Evolutionary conservation across 345 rosid species (phyloP), one percentile per base, ranked within the genome.

Genomic region (Pistacia vera): DNA sequence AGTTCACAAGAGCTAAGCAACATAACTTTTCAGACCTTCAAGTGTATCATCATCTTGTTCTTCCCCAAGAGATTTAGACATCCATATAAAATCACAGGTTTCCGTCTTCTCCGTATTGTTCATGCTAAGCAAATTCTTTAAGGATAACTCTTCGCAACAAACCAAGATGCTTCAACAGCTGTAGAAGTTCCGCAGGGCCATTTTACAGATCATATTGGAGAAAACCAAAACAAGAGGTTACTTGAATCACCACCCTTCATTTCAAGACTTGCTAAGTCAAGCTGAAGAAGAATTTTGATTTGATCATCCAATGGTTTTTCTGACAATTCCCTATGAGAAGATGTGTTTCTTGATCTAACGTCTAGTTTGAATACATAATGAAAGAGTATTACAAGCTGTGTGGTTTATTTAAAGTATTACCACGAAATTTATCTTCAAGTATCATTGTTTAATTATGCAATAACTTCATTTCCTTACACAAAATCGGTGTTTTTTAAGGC

Each of bases 271-370:
- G 25, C 25, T 25, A 25, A 25, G 25, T 25, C 25, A 25, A 25
- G 25, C 25, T 25, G 25, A 25, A 25, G 25, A 25, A 25, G 25
- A 25, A 25, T 25, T 25, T 25, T 0, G 25, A 25, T 25, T 25
- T 25, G 25, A 25, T 25, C 25, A 25, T 25, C 25, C 25, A 25
- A 25, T 25, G 25, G 25, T 79, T 81, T 76, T 82, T 41, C 84
- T 86, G 69, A 86, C 81, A 16, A 82, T 84, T 59, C 84, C 88
- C 0, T 84, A 86, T 72, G 72, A 1, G 77, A 82, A 82, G 86
- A 84, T 20, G 48, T 46, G 13, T 86, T 86, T 63, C n/a, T 74
- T 11, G 64, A 79, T 75, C 77, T 75, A 25, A 25, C 25, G 25
- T 25, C 25, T 25, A 25, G 25, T 25, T 25, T 25, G 25, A 25